Evolutionary conservation across 345 rosid genomes (phyloP), one percentile per base, ranked within the genome.

Genomic region (Eucalyptus urophylla): DNA sequence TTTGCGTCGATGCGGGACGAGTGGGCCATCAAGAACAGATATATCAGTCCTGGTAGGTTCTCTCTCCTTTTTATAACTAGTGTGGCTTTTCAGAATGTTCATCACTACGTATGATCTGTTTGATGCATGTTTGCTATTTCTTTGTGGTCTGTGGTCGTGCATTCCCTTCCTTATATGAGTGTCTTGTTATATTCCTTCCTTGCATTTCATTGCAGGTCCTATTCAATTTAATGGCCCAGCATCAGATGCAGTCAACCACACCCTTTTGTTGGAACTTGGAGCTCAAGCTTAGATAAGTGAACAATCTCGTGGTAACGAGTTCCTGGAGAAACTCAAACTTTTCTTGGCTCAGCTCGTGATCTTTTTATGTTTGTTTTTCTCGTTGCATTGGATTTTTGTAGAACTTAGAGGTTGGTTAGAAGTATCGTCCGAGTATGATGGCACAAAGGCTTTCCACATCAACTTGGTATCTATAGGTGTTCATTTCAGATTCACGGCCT

Each of bases 1-100:
- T 98, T 95, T 88, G 96, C 95, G 1, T 95, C 98, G 2, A 22
- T 90, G 94, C 93, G 96, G 31, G 95, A 96, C 17, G 97, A 97
- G 91, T 98, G 99, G 99, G 99, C 98, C 11, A 69, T 95, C 86
- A 93, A 94, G 87, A 97, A 98, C 89, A 90, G 95, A 51, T 98
- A 98, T 89, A 91, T 95, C 87, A 95, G 99, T 92, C 99, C 99
- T 76, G 99, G 99, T 97, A 88, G n/a, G 98, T 93, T 88, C 15
- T 80, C 56, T 40, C 80, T 87, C 53, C 56, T n/a, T 21, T 37
- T 56, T 49, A 24, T 86, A 40, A 15, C 22, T 11, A 54, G 5
- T 50, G 49, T 45, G 89, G 47, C 27, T 56, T 67, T n/a, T 40
- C 16, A 12, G 65, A n/a, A 51, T 22, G 21, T 51, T 69, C 19